Conservation (phyloP, 1,284 basidiomycete species). For the Stereum hirsutum region DNA sequence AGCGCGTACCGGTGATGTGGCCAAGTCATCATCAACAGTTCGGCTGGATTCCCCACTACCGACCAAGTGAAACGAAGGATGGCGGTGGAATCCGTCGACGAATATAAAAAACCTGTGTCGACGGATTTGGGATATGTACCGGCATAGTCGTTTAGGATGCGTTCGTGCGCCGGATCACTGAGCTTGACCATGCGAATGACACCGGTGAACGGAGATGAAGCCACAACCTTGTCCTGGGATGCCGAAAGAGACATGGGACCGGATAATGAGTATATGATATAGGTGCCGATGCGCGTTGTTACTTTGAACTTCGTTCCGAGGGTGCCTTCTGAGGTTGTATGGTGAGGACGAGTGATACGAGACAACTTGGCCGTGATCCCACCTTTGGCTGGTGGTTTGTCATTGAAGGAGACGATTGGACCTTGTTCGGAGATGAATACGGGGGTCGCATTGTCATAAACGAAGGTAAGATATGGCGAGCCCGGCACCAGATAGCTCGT, state of each 20-base stretch:
- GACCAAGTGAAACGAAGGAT: constrained; percentile 23
- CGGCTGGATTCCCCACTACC: constrained; percentile 17
- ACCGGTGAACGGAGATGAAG: constrained; percentile 23
- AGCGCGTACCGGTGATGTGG: constrained; percentile 24
- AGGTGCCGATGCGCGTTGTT: constrained; percentile 19
- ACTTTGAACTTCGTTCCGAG: constrained; percentile 21
- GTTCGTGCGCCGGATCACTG: constrained; percentile 17
- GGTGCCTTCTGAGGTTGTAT: constrained; percentile 13
- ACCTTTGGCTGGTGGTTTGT: constrained; percentile 14
- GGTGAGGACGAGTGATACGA: background rate
- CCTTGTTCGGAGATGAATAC: constrained; percentile 20
- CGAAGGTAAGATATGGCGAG: constrained; percentile 24
- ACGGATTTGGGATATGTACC: constrained; percentile 22
- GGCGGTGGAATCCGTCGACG: constrained; percentile 14
- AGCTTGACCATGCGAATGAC: constrained; percentile 32
- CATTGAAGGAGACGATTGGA: constrained; percentile 19
- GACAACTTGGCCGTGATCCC: constrained; percentile 9
- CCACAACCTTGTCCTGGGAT: constrained; percentile 12
- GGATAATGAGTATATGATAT: constrained; percentile 22
- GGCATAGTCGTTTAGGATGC: constrained; percentile 20
- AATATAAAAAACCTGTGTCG: constrained; percentile 20
- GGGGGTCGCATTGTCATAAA: constrained; percentile 20
- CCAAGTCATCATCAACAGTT: constrained; percentile 25
- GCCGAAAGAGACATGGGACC: constrained; percentile 20
- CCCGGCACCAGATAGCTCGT: constrained; percentile 24